Evolutionary conservation across 805 yeast species (phyloP).

Genomic region (Saturnispora gosingensis): DNA sequence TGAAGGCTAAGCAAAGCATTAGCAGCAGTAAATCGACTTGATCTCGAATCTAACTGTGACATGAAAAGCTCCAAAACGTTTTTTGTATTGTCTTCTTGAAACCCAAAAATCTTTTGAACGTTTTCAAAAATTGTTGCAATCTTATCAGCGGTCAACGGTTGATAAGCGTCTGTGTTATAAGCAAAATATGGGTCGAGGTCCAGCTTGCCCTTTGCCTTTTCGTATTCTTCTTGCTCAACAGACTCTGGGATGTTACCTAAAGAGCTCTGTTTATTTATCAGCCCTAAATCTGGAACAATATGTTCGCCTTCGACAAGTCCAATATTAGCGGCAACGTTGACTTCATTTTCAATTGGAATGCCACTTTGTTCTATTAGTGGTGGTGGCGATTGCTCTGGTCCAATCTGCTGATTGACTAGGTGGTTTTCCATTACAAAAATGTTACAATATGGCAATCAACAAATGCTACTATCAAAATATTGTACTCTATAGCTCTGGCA

Average conservation of each 20-base stretch:
- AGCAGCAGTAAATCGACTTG: conserved; percentile 66
- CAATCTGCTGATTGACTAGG: background rate
- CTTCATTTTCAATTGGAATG: background rate
- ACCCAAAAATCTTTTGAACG: conserved; percentile 63
- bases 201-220: conserved; percentile 8
- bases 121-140: conserved; percentile 53
- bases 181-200: conserved; percentile 41
- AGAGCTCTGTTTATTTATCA: background rate
- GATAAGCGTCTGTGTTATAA: conserved; percentile 51
- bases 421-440: background rate
- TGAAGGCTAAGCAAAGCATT: conserved; percentile 71
- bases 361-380: background rate
- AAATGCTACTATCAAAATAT: background rate
- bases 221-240: background rate
- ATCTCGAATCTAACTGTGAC: conserved; percentile 76
- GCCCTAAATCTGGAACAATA: background rate
- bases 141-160: conserved; percentile 62
- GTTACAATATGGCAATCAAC: background rate
- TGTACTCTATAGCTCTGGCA: background rate
- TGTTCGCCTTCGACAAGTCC: background rate
- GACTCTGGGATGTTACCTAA: background rate
- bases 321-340: background rate
- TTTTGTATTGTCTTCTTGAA: conserved; percentile 66
- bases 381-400: background rate
- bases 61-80: conserved; percentile 79